Base-by-base conservation (phyloP, 139 green algal genomes). In the Spirogloea muscicola region DNA sequence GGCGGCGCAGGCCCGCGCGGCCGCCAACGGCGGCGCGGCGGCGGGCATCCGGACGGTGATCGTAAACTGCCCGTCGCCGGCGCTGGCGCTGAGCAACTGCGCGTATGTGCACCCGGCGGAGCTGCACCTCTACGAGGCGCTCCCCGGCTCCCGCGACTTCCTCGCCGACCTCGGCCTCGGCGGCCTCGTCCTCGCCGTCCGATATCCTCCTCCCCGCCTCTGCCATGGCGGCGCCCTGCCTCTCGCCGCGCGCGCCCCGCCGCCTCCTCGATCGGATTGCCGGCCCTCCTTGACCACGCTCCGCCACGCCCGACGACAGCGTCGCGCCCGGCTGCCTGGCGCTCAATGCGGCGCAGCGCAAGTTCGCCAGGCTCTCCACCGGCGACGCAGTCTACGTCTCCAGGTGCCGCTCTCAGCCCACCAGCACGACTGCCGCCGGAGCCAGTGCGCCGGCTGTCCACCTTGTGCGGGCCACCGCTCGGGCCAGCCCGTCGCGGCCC, bases 281-380 rank as follows among this genome's bases (percentile, higher is more conserved):
- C n/a, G n/a, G n/a, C n/a, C n/a, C n/a, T n/a, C n/a, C n/a, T n/a
- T n/a, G n/a, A n/a, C n/a, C n/a, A n/a, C n/a, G n/a, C n/a, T 29
- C 27, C 21, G 29, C 16, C 57, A 79, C 71, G 4, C 34, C 66
- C 0, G 84, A 96, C 42, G 59, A 74, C 0, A 39, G 40, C 0
- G 74, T 96, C 0, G 36, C 84, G 0, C 48, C 71, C 7, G 91
- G 89, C 0, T 43, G 25, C 2, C 43, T 98, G 3, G 93, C 78
- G 0, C 77, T 98, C 18, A 97, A 96, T 55, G 83, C 83, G 5
- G 59, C 95, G 29, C 93, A 98, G 61, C 76, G 93, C 0, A 86
- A 85, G 70, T 60, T 68, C 16, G 44, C 61, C 29, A 40, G 70
- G 4, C 69, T 77, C n/a, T 72, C 52, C 18, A 42, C 51, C 6